Base-by-base conservation (phyloP, 2,329 filamentous ascomycete genomes). In the Dothideomycetes sp. region DNA sequence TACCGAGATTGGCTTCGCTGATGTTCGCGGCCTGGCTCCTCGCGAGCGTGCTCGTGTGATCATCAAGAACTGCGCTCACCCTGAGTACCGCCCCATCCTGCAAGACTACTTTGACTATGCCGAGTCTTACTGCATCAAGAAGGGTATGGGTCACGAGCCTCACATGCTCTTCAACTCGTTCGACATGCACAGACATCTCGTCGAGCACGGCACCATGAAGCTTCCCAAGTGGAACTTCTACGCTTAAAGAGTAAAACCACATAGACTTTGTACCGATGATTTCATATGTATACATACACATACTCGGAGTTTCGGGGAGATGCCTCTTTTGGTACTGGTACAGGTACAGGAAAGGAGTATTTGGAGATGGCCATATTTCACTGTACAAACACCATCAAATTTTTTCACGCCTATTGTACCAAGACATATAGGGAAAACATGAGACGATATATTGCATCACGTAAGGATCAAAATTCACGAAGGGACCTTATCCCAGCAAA, bases 171-270 rank as follows among this genome's bases (percentile, higher is more conserved):
- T 80, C 73, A 83, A 93, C 64, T 71, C 74, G 33, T 94, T 94
- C 60, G 84, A 93, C 62, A 84, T 94, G 79, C 87, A 94, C 66
- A 80, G 80, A 71, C 83, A 86, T 48, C 63, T 94, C 45, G 67
- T 77, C 44, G 80, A 88, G 67, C 76, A 89, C 60, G 86, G 86
- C 17, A 91, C 84, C 52, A 94, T 94, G 86, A 88, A 88, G 78
- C 73, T 88, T 49, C 71, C 74, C 53, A 74, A 67, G 48, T 86
- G 81, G 79, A 19, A 32, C 20, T 39, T 58, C 19, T 32, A 39
- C 6, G 20, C 16, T 32, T 39, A 29, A n/a, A 16, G 28, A 12
- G 22, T 11, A 24, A 24, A 24, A 24, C 12, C 7, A 24, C 12
- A 11, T 11, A 24, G 7, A 24, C 12, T 24, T 7, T 24, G 22